Evolutionary conservation across 441 rosid species (phyloP).

Genomic region (Populus tomentosa): DNA sequence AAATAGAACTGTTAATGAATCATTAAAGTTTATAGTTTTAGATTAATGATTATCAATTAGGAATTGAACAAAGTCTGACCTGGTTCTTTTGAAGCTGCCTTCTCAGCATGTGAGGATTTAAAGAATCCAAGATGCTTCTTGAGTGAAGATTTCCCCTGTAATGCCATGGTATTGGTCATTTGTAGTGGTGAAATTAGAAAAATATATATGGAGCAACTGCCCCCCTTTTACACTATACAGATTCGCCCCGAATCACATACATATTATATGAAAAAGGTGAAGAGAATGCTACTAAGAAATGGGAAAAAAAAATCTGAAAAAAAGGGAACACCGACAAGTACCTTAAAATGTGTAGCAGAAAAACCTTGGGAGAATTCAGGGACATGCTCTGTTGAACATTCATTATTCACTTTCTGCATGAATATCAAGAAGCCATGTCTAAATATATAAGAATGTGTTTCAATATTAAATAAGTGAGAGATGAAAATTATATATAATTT

Average conservation of each 20-base stretch:
- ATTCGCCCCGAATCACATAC: not conserved
- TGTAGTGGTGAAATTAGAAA: too few relatives aligned
- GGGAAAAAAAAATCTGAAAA: not conserved
- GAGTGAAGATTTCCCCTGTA: slow-evolving; percentile 40
- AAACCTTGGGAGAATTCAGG: slow-evolving; percentile 43
- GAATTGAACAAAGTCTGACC: slow-evolving; percentile 18
- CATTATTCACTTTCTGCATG: slow-evolving; percentile 31
- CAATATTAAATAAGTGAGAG: not conserved
- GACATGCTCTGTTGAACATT: slow-evolving; percentile 32
- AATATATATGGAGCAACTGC: too few relatives aligned
- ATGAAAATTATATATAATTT: not conserved
- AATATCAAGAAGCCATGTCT: slow-evolving; percentile 9
- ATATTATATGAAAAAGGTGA: not conserved
- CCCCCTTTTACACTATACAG: not conserved
- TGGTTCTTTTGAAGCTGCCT: slow-evolving; percentile 33
- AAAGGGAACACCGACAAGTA: not conserved
- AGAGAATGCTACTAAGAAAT: not conserved
- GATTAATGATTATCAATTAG: not conserved
- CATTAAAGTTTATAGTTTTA: not conserved
- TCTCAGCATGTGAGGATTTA: slow-evolving; percentile 31
- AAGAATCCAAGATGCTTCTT: slow-evolving; percentile 39
- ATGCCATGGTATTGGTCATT: slow-evolving; percentile 3
- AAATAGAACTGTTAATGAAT: not conserved
- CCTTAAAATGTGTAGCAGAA: slow-evolving; percentile 45
- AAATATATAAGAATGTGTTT: not conserved